Percentiles rank a stretch among this genome's conserved stretches.
Evolutionary conservation across 106 monocot genomes (phyloP).

Genomic region (Chionographis japonica): DNA sequence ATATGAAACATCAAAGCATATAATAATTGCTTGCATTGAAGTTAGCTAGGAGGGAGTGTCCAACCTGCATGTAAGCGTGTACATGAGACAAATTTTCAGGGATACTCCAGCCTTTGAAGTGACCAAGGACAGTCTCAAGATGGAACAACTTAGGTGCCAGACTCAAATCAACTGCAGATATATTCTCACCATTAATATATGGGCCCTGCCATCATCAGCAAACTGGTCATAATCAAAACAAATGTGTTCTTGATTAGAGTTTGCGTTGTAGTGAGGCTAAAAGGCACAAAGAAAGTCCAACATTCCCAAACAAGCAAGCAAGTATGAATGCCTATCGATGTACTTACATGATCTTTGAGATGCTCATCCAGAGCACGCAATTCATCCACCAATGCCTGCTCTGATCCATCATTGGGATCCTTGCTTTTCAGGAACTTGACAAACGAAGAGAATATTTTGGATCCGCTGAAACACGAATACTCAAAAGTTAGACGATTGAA

Average conservation of each 20-base stretch:
- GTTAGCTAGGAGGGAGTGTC: not conserved
- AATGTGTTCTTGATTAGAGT: not conserved
- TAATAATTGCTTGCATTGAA: not conserved
- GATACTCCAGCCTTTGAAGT: slow-evolving; percentile 71
- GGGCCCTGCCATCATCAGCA: slow-evolving; percentile 47
- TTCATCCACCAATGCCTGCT: slow-evolving; percentile 62
- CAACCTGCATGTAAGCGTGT: slow-evolving; percentile 59
- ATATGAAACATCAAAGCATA: not conserved
- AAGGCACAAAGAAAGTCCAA: no score
- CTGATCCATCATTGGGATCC: slow-evolving; percentile 54
- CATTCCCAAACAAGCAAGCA: not conserved
- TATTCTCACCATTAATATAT: slow-evolving; percentile 46
- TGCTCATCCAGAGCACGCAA: slow-evolving; percentile 42
- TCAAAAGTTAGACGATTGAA: not conserved
- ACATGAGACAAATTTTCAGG: slow-evolving; percentile 54
- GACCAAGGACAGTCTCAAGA: slow-evolving; percentile 44
- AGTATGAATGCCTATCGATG: not conserved
- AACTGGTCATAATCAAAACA: not conserved
- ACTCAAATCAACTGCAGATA: slow-evolving; percentile 63
- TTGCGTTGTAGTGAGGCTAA: no score
- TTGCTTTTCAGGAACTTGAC: slow-evolving; percentile 57
- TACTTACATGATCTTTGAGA: slow-evolving; percentile 53
- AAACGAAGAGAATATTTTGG: slow-evolving; percentile 65
- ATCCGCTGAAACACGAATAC: slow-evolving; percentile 40
- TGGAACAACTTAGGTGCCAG: slow-evolving; percentile 71